Evolutionary conservation across 1,284 basidiomycete genomes (phyloP).

Genomic region (Apiotrichum gracile): DNA sequence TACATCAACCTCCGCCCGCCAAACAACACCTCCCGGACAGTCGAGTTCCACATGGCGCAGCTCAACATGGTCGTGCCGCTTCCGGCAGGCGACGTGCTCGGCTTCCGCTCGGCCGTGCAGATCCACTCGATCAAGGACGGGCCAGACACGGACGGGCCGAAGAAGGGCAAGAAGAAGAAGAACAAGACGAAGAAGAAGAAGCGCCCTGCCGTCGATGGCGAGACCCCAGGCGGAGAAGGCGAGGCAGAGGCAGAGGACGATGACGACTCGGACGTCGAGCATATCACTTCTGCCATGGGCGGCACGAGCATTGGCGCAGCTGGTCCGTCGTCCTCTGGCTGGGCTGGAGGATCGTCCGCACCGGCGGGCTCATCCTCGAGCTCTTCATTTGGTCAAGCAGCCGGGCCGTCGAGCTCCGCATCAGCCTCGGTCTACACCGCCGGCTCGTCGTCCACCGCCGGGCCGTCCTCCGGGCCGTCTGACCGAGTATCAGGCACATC

Average conservation of each 20-base stretch:
- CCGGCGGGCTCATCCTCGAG: too few species aligned
- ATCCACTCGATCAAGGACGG: background rate
- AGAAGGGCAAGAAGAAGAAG: background rate
- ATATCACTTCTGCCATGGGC: background rate
- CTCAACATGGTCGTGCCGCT: background rate
- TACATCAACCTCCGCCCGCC: background rate
- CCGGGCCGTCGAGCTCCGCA: too few species aligned
- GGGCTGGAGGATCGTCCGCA: background rate
- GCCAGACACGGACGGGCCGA: background rate
- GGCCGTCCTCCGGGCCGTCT: background rate
- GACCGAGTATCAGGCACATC: background rate
- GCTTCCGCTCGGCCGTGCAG: background rate
- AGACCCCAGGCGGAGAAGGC: background rate
- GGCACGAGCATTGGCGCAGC: background rate
- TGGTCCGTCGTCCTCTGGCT: background rate
- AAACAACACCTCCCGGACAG: too few species aligned
- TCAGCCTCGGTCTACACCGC: background rate
- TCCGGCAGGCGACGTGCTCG: background rate
- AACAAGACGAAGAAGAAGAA: slow-evolving; percentile 5
- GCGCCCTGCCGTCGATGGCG: background rate
- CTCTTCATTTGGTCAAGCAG: too few species aligned
- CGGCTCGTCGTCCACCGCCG: background rate
- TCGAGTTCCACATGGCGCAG: background rate
- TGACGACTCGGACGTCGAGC: background rate
- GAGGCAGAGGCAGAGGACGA: background rate